Evolutionary conservation across 306 rosid genomes (phyloP), one percentile per base, ranked within the genome.

Genomic region (Prunus campanulata): DNA sequence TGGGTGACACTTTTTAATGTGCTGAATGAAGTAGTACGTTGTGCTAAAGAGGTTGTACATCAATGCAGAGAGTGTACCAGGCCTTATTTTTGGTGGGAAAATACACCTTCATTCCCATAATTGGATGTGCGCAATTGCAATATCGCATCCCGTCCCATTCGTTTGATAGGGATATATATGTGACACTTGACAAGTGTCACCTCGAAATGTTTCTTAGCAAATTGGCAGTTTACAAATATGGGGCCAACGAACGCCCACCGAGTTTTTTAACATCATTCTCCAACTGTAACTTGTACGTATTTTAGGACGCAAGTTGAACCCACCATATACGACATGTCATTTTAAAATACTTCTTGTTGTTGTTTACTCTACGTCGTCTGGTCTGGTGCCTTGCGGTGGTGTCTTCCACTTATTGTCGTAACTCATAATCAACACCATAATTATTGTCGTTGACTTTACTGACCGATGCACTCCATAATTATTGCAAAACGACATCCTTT

Each of bases 61-160:
- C 39, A 3, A 25, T 25, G 19, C 13, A 3, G 44, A 59, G 4
- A 24, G 6, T 29, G 22, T 29, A 16, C 60, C 29, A 27, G 51
- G 22, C 22, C 66, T 14, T 22, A 22, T 39, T 72, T 63, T 72
- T 56, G 66, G 55, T 39, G 76, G 67, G 76, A 39, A 72, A 71
- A 10, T 42, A 66, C 32, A 4, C 0, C 25, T 56, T 56, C 29
- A 7, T 56, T 56, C 29, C 62, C 66, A 6, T n/a, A 54, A 35
- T 32, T 71, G 50, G 64, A 14, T 20, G 49, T 32, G 42, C 32
- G 42, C 32, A 12, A 30, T 5, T 20, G 60, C 60, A 55, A 8
- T 8, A n/a, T 8, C 12, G 66, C 32, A 71, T 22, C 15, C 42
- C 20, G 55, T 22, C 22, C 42, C 42, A 12, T 39, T 32, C 20